Base-by-base conservation (phyloP, 2,329 filamentous ascomycete genomes). In the Curvularia sp. region DNA sequence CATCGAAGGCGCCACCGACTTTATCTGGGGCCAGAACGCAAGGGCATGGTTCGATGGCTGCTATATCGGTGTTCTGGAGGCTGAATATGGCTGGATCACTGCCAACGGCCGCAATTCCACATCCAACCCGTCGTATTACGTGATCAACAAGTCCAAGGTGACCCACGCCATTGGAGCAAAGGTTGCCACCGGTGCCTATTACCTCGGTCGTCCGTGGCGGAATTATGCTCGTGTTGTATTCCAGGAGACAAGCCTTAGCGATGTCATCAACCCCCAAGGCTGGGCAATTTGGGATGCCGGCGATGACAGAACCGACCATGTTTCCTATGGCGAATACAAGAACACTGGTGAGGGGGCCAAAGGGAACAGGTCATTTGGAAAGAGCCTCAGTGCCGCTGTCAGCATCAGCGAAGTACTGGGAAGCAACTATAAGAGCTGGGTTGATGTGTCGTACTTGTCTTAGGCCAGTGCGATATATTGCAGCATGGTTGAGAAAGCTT, bases 1-100 rank as follows among this genome's bases (percentile, higher is more conserved):
- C 58, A 86, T 88, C 60, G 80, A 84, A 47, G 85, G 85, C 28
- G 83, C 84, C 2, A 83, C 84, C 43, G 86, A 88, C 65, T 86
- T 86, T 68, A 84, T 86, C 63, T 88, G 88, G 69, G 82, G 86
- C 52, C 79, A 85, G 72, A 65, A 79, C 53, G 80, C 82, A 33
- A 70, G 75, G 52, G 77, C 80, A 47, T 88, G 83, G 85, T 84
- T 82, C 69, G 81, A 85, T 53, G 65, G 75, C 13, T 79, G 78
- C 57, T 79, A 81, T 44, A 82, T 87, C 61, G 74, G 79, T 42
- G 81, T 83, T 49, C 73, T 82, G 9, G 69, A 74, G 18, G 75
- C 75, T 2, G 72, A 63, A 0, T 3, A 65, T 0, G 83, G 83
- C 15, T 83, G 77, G 66, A 70, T 76, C 57, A 77, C 74, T 5